Evolutionary conservation across 225 moss, liverwort and hornwort species (phyloP), one percentile per base, ranked within the genome.

Genomic region (Rhytidiadelphus loreus): DNA sequence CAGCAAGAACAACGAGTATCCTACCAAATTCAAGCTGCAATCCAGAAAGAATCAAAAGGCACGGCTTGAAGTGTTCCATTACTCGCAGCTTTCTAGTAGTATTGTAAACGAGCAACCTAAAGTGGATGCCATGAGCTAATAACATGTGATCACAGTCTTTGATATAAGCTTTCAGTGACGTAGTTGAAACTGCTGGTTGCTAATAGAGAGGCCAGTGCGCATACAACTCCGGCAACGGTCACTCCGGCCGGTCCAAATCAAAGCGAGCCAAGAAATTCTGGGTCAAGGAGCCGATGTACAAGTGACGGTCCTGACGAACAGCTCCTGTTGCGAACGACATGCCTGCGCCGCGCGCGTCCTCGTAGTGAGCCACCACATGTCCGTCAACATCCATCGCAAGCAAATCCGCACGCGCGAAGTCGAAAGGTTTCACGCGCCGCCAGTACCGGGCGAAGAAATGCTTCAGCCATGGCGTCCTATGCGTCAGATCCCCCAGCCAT

Each of bases 291-390:
- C 88, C 88, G 65, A 91, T 88, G 89, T 94, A 90, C 82, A 92
- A 83, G 65, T 89, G 53, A n/a, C n/a, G 88, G n/a, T 77, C 89
- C 18, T 88, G 60, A 30, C 78, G 61, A 77, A 88, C 76, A 19
- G 92, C 94, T 35, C 83, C 94, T 32, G 92, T 91, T 23, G 86
- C 83, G 78, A 93, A 92, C 7, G 91, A 88, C 72, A 93, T 61
- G 39, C 85, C 73, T 11, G 89, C 73, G 77, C 93, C 93, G 24
- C 83, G 77, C 39, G 90, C 89, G 58, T 92, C 93, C n/a, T 91
- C 89, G 43, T 84, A 93, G 57, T 82, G 70, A 37, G 87, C 86
- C 58, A 92, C 57, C 25, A 86, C 90, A 77, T 88, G 50, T 29
- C 91, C 91, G 32, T 88, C 81, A 37, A 87, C 87, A 46, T 87